Percentiles rank a stretch among this genome's conserved stretches.
phyloP scores from a whole-genome alignment of 1,139 yeast genomes.

The Hansenula sp. region DNA sequence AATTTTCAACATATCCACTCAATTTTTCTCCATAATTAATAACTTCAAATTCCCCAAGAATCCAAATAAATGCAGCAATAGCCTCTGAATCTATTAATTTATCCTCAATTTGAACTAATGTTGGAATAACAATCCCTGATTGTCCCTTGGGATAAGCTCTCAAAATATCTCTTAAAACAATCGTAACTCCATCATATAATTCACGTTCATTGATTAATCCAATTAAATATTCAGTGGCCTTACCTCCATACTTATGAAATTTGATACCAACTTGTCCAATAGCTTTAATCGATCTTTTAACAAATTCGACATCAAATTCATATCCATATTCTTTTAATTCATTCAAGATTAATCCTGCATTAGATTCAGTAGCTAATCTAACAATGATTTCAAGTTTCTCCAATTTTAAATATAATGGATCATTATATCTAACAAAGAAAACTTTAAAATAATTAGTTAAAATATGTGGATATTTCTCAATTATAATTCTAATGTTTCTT shows the following conservation, averaged over 20 bases:
- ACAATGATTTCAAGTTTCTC: constrained; percentile 92
- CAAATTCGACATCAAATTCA: constrained; percentile 92
- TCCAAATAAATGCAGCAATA: constrained; percentile 79
- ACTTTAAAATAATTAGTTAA: constrained; percentile 81
- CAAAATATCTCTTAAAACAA: constrained; percentile 73
- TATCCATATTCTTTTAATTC: constrained; percentile 91
- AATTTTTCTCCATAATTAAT: constrained; percentile 45
- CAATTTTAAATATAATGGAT: constrained; percentile 87
- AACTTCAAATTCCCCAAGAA: constrained; percentile 82
- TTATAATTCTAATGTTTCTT: constrained; percentile 83
- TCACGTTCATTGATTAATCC: constrained; percentile 78
- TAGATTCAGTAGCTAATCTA: constrained; percentile 70
- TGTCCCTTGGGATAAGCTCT: constrained; percentile 67
- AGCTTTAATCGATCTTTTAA: constrained; percentile 74
- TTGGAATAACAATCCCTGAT: constrained; percentile 68
- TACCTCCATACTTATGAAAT: constrained; percentile 52
- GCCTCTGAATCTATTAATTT: constrained; percentile 61
- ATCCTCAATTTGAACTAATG: constrained; percentile 57
- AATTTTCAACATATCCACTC: constrained; percentile 51
- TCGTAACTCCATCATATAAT: constrained; percentile 73
- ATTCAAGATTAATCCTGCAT: constrained; percentile 65
- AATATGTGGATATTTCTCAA: constrained; percentile 83
- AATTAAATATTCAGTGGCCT: constrained; percentile 73
- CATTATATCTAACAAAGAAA: constrained; percentile 90
- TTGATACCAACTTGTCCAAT: constrained; percentile 90